Evolutionary conservation across 2,329 filamentous ascomycete species (phyloP).

Genomic region (Colletotrichum spinosum): DNA sequence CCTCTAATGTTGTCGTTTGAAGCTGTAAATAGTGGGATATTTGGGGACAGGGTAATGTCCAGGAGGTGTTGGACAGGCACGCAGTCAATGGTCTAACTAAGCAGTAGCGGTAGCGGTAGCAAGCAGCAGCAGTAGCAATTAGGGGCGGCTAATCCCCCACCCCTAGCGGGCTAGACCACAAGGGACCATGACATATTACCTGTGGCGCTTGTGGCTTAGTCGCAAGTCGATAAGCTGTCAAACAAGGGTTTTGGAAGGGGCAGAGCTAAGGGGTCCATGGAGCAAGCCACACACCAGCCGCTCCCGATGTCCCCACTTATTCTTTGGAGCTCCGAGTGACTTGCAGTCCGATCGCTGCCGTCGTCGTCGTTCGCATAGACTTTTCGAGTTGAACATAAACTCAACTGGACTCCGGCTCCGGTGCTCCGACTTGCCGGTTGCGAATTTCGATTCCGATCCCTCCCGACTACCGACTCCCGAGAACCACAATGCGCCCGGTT

Average conservation of each 20-base stretch:
- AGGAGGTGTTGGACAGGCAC: constrained; percentile 21
- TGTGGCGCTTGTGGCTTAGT: constrained; percentile 29
- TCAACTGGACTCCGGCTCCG: constrained; percentile 4
- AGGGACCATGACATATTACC: constrained; percentile 21
- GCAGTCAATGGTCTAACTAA: constrained; percentile 18
- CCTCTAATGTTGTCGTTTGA: constrained; percentile 12
- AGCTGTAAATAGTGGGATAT: constrained; percentile 22
- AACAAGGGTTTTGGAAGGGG: background rate
- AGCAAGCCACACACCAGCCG: constrained; percentile 25
- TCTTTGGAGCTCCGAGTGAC: constrained; percentile 26
- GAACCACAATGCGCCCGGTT: constrained; percentile 26
- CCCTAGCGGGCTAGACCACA: background rate
- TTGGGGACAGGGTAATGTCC: constrained; percentile 24
- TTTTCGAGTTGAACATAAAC: constrained; percentile 19
- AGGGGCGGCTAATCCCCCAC: constrained; percentile 22
- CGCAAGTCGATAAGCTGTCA: background rate
- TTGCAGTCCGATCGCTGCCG: constrained; percentile 13
- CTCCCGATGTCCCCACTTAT: constrained; percentile 11
- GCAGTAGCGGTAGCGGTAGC: too few relatives aligned
- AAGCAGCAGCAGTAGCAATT: constrained; percentile 4
- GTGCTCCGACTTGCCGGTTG: background rate
- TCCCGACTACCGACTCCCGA: background rate
- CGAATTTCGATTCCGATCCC: background rate
- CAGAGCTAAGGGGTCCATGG: background rate
- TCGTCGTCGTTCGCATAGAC: constrained; percentile 5